Percentiles rank a stretch among this genome's conserved stretches.
phyloP scores from a whole-genome alignment of 2,329 filamentous ascomycete genomes.

The Stachybotrys chlorohalonatus region DNA sequence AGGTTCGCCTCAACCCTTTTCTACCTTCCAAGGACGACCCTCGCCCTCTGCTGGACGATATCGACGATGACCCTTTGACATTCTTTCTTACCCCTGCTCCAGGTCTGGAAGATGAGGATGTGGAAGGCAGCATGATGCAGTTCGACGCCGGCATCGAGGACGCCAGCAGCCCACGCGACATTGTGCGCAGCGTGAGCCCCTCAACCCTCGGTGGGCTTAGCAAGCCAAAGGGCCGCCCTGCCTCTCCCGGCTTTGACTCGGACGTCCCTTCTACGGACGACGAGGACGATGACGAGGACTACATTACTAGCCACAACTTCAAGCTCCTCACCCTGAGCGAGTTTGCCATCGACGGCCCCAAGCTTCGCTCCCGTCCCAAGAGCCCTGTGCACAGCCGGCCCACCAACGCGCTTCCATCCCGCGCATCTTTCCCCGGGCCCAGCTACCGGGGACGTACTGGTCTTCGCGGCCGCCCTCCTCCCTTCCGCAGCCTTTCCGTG shows the following conservation, averaged over 20 bases:
- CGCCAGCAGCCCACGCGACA: constrained; percentile 30
- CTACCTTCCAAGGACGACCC: constrained; percentile 29
- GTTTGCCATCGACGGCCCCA: constrained; percentile 26
- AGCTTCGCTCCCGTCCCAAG: constrained; percentile 18
- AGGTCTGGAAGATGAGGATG: constrained; percentile 28
- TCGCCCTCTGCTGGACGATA: constrained; percentile 35
- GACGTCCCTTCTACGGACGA: constrained; percentile 36
- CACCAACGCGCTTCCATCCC: constrained; percentile 19
- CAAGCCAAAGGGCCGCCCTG: constrained; percentile 25
- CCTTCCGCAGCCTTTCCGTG: constrained; percentile 17
- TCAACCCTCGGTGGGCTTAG: constrained; percentile 44
- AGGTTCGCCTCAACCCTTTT: constrained; percentile 34
- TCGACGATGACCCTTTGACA: constrained; percentile 44
- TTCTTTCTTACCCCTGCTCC: constrained; percentile 47
- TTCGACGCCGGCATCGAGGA: constrained; percentile 51
- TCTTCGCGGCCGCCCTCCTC: constrained; percentile 17
- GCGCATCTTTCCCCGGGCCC: constrained; percentile 15
- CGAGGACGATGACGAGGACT: constrained; percentile 40
- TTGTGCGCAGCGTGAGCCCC: constrained; percentile 46
- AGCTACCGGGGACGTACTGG: constrained; percentile 19
- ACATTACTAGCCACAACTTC: constrained; percentile 33
- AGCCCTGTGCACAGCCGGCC: constrained; percentile 6
- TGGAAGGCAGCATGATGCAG: constrained; percentile 36
- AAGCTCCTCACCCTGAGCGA: constrained; percentile 33
- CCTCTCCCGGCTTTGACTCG: constrained; percentile 27